Conservation (phyloP, 2,329 filamentous ascomycete species). For the Chrysoporthe puriensis region DNA sequence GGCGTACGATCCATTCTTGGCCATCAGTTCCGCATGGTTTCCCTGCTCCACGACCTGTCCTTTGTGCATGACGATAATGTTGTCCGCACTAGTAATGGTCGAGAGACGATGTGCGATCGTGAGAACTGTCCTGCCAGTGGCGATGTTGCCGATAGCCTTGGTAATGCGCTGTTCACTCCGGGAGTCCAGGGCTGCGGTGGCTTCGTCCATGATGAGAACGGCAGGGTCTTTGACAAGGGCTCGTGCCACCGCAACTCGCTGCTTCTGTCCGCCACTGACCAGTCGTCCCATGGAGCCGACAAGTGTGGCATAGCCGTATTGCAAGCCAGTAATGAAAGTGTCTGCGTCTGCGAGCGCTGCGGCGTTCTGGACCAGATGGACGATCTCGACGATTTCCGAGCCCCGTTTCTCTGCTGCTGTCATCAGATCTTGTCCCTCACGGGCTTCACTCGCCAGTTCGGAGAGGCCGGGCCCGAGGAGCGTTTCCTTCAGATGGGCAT, state of each 20-base stretch:
- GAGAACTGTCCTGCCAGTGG: constrained; percentile 58
- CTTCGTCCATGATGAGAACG: constrained; percentile 65
- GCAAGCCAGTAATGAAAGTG: constrained; percentile 56
- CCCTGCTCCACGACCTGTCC: constrained; percentile 36
- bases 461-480: constrained; percentile 49
- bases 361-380: constrained; percentile 49
- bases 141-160: constrained; percentile 48
- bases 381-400: constrained; percentile 44
- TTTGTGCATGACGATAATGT: constrained; percentile 53
- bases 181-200: constrained; percentile 64
- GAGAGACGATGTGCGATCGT: constrained; percentile 51
- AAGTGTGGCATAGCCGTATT: constrained; percentile 56
- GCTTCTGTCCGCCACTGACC: constrained; percentile 63
- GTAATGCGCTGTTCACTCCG: constrained; percentile 60
- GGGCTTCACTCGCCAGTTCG: constrained; percentile 44
- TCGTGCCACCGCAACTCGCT: constrained; percentile 62
- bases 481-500: constrained; percentile 40
- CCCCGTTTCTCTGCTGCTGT: constrained; percentile 31
- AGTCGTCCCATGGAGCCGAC: constrained; percentile 59
- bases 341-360: constrained; percentile 60
- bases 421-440: constrained; percentile 30
- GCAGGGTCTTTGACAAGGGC: constrained; percentile 60
- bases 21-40: constrained; percentile 49
- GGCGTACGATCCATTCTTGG: constrained; percentile 61
- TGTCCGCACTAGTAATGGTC: constrained; percentile 58